Evolutionary conservation across 2,329 filamentous ascomycete species (phyloP), one percentile per base, ranked within the genome.

Genomic region (Stenocarpella maydis): DNA sequence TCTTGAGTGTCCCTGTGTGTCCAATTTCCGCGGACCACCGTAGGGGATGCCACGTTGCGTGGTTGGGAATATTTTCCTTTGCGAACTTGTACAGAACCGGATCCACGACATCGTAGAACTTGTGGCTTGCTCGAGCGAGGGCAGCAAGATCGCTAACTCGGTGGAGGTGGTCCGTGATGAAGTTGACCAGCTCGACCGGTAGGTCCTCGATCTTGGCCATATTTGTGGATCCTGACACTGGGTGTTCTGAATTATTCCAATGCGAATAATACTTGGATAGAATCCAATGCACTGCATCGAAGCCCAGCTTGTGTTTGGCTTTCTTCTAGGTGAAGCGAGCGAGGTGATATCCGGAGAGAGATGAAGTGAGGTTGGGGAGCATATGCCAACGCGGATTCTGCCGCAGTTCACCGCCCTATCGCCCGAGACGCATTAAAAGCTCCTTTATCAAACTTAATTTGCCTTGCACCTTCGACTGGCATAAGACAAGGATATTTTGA

Each of bases 11-110:
- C 7, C 72, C 70, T 15, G 71, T 68, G 17, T 74, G 45, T 21
- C 75, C 75, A n/a, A 63, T 71, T 9, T 72, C 71, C 2, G 75
- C 74, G 21, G 73, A 75, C 75, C 75, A 77, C 21, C 72, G 68
- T 28, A 77, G 50, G 0, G 76, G 73, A 24, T 68, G 66, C 53
- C 74, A 73, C 24, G 68, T 43, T 58, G 74, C 69, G 19, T 60
- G 8, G 26, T 50, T 58, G 7, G 55, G 49, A 4, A 71, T 69
- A 1, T 26, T 8, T 6, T 34, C 37, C 41, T 52, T 69, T 2
- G 74, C 74, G 37, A 72, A 71, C 52, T 70, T 72, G 74, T 77
- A 77, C 24, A 77, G 74, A n/a, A 72, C 47, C 0, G 73, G 72
- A 54, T 75, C 74, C 26, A 72, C 71, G 8, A 70, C 61, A 67